These are phyloP conservation scores for Gillenia trifoliata DNA, from an alignment of 306 rosid genomes.

Conservation along the genomic window DNA sequence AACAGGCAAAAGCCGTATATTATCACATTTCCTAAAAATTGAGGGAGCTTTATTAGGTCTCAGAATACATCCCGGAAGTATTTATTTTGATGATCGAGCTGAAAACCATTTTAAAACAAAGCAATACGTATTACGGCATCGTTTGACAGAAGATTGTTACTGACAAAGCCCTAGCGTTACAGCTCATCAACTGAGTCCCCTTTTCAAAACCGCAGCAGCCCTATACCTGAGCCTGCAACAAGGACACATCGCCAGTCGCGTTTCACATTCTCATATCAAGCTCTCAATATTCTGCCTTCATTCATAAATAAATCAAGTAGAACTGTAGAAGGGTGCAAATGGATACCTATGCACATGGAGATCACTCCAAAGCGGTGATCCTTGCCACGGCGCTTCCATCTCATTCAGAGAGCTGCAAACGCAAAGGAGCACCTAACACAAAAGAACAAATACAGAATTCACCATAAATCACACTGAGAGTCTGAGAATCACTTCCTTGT, in stretches of 20 bases:
- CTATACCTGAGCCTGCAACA: slow-evolving; percentile 76
- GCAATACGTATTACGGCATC: too few relatives aligned
- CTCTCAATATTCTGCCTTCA: background rate
- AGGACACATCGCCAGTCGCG: background rate
- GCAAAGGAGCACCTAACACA: slow-evolving; percentile 56
- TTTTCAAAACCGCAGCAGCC: slow-evolving; percentile 87
- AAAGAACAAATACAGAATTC: background rate
- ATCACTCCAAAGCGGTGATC: slow-evolving; percentile 75
- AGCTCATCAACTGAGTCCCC: slow-evolving; percentile 51
- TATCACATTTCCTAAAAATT: too few relatives aligned
- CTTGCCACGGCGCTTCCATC: slow-evolving; percentile 86
- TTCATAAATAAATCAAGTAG: background rate
- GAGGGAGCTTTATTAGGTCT: too few relatives aligned
- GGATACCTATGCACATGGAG: slow-evolving; percentile 90
- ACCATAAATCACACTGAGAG: too few relatives aligned
- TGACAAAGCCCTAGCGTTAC: slow-evolving; percentile 23
- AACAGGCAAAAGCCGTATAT: too few relatives aligned
- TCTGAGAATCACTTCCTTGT: too few relatives aligned
- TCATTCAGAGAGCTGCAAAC: slow-evolving; percentile 71
- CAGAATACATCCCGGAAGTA: too few relatives aligned
- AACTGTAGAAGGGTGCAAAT: background rate
- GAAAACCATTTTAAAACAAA: too few relatives aligned
- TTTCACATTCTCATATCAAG: background rate
- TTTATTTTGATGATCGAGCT: too few relatives aligned
- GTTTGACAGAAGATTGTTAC: background rate